These are phyloP conservation scores for Phytophthora aleatoria DNA, from an alignment of 352 stramenopile species.

Conservation along the genomic window DNA sequence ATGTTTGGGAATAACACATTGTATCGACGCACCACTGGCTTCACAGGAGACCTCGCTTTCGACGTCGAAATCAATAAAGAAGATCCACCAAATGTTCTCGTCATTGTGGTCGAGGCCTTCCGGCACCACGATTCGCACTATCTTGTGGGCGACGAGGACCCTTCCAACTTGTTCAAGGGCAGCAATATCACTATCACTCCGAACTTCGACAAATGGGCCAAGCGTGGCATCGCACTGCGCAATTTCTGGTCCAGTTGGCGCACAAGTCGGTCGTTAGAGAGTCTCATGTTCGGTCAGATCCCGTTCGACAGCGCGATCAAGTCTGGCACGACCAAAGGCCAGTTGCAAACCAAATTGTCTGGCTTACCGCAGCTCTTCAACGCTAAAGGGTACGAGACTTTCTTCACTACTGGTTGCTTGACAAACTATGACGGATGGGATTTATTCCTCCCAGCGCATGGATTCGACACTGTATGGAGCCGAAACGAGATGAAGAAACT, in stretches of 20 bases:
- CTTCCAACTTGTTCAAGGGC: constrained; percentile 13
- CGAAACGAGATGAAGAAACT: constrained; percentile 41
- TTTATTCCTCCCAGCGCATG: constrained; percentile 45
- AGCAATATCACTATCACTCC: constrained; percentile 44
- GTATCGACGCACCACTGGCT: constrained; percentile 46
- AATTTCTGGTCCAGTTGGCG: constrained; percentile 65
- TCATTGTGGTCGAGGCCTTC: constrained; percentile 63
- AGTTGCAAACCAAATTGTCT: constrained; percentile 22
- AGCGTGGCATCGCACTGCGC: constrained; percentile 51
- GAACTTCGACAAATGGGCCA: constrained; percentile 56
- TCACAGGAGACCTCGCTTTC: constrained; percentile 49
- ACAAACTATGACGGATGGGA: constrained; percentile 55
- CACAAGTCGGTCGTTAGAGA: constrained; percentile 63
- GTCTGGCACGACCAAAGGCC: constrained; percentile 6
- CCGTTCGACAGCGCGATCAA: constrained; percentile 42
- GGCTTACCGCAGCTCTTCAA: constrained; percentile 58
- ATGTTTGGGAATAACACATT: constrained; percentile 45
- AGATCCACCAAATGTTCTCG: constrained; percentile 54
- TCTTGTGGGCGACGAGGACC: constrained; percentile 44
- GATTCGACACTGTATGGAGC: constrained; percentile 51
- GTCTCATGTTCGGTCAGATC: constrained; percentile 55
- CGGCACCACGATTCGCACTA: constrained; percentile 60
- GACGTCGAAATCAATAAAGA: constrained; percentile 39
- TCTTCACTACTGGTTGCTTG: constrained; percentile 48
- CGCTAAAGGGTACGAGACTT: constrained; percentile 49